Base-by-base conservation (phyloP, 1,139 yeast species). In the Debaryomyces subglobosus region DNA sequence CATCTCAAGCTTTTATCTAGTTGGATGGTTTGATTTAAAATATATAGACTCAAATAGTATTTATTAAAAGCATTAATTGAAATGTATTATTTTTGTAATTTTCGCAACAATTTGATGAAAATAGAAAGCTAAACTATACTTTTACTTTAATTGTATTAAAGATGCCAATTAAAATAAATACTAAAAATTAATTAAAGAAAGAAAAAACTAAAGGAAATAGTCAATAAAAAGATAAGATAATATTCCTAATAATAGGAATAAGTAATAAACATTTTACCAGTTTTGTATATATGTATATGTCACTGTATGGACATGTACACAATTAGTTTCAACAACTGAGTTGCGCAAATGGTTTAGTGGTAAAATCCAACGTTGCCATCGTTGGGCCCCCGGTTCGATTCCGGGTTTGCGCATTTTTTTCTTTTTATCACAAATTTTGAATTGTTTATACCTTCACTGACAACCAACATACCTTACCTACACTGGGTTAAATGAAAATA, bases 1-100 rank as follows among this genome's bases (percentile, higher is more conserved):
- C 59, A 70, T 43, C 58, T 72, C 36, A 64, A 60, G 50, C 50
- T 72, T 15, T 58, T 70, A 24, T 39, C 46, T 1, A 49, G 67
- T 7, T 72, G 78, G 78, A 63, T 63, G 67, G 49, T 63, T 33
- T 51, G 34, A 46, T 24, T 32, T 24, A 27, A 27, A 16, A 23
- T 9, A 35, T 29, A 36, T 18, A 33, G 12, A 33, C 36, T 16
- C 4, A 34, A 6, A 16, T 16, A 8, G 12, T 18, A 33, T 16
- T 33, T 33, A 16, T 4, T 16, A 4, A 6, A 15, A 30, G 3
- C 13, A 16, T 27, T 20, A 13, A 16, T 15, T 39, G 12, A 12
- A 34, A 18, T 20, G 18, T 16, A 7, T 20, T 4, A 18, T 18
- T 34, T 34, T 18, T 18, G 9, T 12, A 12, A 10, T 34, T 34